Conservation (phyloP, 1,284 basidiomycete species). For the Leccinum angustisporum region DNA sequence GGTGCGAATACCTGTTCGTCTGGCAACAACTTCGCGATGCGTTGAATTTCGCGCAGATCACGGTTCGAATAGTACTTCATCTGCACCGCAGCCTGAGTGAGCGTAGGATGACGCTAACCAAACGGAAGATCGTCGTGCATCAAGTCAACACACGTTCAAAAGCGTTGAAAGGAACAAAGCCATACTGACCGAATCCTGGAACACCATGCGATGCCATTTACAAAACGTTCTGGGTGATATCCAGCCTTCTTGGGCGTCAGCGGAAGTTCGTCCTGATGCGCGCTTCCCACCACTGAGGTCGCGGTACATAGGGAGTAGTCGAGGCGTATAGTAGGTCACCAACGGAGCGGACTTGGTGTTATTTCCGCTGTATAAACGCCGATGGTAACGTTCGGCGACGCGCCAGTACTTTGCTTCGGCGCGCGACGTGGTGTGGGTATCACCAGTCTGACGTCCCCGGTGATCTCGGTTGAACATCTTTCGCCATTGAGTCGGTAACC, state of each 20-base stretch:
- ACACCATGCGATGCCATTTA: constrained; percentile 45
- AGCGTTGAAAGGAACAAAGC: neutral
- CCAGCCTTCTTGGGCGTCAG: constrained; percentile 8
- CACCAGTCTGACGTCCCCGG: neutral
- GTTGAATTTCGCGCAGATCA: constrained; percentile 39
- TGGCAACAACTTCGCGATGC: constrained; percentile 36
- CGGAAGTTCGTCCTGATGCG: neutral
- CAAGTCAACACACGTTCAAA: neutral
- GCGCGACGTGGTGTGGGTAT: constrained; percentile 22
- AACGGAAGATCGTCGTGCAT: neutral
- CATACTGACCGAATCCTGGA: constrained; percentile 34
- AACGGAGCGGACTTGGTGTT: constrained; percentile 10
- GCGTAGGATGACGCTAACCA: constrained; percentile 36
- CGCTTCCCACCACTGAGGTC: constrained; percentile 2
- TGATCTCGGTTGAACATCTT: neutral
- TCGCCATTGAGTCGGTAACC: constrained; percentile 14
- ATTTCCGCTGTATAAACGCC: constrained; percentile 30
- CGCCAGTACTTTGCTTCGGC: constrained; percentile 36
- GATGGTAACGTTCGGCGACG: constrained; percentile 25
- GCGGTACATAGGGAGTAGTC: constrained; percentile 33
- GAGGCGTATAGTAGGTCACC: constrained; percentile 31
- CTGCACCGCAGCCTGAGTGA: constrained; percentile 28
- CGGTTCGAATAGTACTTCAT: constrained; percentile 37
- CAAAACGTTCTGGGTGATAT: constrained; percentile 36
- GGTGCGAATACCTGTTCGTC: constrained; percentile 34